Evolutionary conservation across 805 yeast species (phyloP).

Genomic region (Candida ascalaphidarum): DNA sequence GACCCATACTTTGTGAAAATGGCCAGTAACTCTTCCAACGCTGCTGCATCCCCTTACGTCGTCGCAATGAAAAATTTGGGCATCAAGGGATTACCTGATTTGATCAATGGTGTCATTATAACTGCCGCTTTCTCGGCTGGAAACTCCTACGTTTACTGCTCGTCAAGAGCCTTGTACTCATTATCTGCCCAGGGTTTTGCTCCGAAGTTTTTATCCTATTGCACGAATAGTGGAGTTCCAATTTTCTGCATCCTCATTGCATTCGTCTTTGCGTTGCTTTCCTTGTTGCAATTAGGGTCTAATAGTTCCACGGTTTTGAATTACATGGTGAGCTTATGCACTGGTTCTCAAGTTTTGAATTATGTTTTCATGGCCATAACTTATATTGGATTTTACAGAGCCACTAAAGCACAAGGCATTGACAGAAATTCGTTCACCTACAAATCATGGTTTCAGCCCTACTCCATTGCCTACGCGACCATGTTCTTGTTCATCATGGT

Average conservation of each 20-base stretch:
- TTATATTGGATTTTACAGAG: conserved; percentile 12
- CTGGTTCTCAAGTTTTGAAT: conserved; percentile 12
- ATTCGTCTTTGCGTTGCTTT: conserved; percentile 48
- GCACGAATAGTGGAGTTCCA: conserved; percentile 40
- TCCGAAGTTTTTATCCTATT: conserved; percentile 33
- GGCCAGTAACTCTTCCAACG: too few species aligned
- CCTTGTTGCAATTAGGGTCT: conserved; percentile 58
- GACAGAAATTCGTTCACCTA: too few species aligned
- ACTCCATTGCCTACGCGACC: conserved; percentile 17
- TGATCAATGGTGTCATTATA: conserved; percentile 34
- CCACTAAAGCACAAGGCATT: conserved; percentile 12
- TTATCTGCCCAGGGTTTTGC: conserved; percentile 39
- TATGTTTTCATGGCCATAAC: conserved; percentile 11
- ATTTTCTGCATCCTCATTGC: conserved; percentile 35
- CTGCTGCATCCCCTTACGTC: conserved; percentile 42
- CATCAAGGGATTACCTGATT: conserved; percentile 34
- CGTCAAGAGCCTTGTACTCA: conserved; percentile 40
- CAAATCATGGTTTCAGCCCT: conserved; percentile 40
- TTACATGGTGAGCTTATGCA: conserved; percentile 13
- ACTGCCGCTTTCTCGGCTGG: conserved; percentile 43
- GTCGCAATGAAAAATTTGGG: conserved; percentile 42
- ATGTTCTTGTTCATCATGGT: conserved; percentile 14
- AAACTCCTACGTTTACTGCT: conserved; percentile 38
- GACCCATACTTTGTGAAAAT: conserved; percentile 1
- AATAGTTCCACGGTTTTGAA: conserved; percentile 10